Base-by-base conservation (phyloP, 225 moss, liverwort and hornwort genomes). In the Bryoerythrophyllum caledonicum region DNA sequence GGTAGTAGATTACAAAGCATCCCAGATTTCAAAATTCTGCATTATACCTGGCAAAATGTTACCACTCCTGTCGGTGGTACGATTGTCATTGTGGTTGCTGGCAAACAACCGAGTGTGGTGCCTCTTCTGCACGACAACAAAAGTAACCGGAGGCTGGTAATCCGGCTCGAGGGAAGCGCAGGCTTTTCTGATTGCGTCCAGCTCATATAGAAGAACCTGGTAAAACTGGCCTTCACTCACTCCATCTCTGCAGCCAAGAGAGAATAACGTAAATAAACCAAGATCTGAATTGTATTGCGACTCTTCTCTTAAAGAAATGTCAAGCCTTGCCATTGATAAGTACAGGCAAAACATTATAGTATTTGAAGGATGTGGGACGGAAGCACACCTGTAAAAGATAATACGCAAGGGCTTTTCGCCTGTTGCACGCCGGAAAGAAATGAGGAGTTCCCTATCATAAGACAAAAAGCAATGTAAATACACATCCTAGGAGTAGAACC, bases 181-280 rank as follows among this genome's bases (percentile, higher is more conserved):
- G 3, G 96, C 96, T 83, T 96, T 96, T 24, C 96, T 86, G 8
- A 96, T 96, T 0, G 96, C 96, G 40, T 96, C 96, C 9, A 96
- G 80, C 69, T 96, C 96, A 59, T 96, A 91, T 0, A 94, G 78
- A 6, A 96, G 80, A 49, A 96, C 96, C 81, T 96, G 96, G 30
- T 94, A 96, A 40, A 96, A 96, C 63, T 96, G 96, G 3, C 96
- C 96, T 71, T 96, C 96, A 49, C 94, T 94, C 1, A 96, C 96
- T 52, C 96, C 96, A 76, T 96, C 96, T 77, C 96, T 96, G 77
- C 10, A 62, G 1, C 38, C 10, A 63, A 59, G 23, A 64, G 53
- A 12, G 58, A 8, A 49, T 10, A 2, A 2, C 4, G 25, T 65
- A 14, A 30, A 34, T 2, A 37, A 21, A 43, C 15, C 1, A 64